These are phyloP conservation scores for Sporopachydermia cereana DNA, from an alignment of 1,139 yeast genomes.

Conservation along the genomic window DNA sequence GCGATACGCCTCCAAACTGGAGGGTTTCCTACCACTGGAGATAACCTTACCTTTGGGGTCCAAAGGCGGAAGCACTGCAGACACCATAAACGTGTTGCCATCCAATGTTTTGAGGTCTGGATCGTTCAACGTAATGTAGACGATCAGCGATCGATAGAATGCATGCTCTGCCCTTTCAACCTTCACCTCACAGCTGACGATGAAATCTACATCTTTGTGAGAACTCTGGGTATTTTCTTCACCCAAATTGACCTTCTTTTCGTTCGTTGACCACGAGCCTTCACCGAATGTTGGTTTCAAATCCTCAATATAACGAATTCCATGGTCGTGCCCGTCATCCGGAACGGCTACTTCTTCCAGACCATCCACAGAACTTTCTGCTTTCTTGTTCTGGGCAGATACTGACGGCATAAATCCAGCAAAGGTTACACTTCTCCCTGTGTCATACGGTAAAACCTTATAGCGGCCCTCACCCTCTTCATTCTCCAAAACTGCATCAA, in stretches of 20 bases:
- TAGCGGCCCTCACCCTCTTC: not conserved
- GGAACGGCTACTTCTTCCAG: too few species aligned
- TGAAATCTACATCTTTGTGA: not conserved
- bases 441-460: not conserved
- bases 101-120: not conserved
- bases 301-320: not conserved
- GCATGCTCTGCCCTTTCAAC: not conserved
- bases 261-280: not conserved
- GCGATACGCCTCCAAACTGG: constrained; percentile 2
- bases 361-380: not conserved
- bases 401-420: constrained; percentile 4
- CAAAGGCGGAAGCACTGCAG: constrained; percentile 4
- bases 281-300: not conserved
- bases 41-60: not conserved
- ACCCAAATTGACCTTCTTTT: not conserved
- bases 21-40: not conserved
- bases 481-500: not conserved
- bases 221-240: not conserved
- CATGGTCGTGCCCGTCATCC: constrained; percentile 5
- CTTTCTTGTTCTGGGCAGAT: not conserved
- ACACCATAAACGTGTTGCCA: not conserved
- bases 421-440: not conserved
- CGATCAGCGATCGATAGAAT: not conserved
- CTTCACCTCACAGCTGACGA: not conserved
- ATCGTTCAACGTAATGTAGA: not conserved